Evolutionary conservation across 1,284 basidiomycete genomes (phyloP).

Genomic region (Sanguinoderma infundibulare): DNA sequence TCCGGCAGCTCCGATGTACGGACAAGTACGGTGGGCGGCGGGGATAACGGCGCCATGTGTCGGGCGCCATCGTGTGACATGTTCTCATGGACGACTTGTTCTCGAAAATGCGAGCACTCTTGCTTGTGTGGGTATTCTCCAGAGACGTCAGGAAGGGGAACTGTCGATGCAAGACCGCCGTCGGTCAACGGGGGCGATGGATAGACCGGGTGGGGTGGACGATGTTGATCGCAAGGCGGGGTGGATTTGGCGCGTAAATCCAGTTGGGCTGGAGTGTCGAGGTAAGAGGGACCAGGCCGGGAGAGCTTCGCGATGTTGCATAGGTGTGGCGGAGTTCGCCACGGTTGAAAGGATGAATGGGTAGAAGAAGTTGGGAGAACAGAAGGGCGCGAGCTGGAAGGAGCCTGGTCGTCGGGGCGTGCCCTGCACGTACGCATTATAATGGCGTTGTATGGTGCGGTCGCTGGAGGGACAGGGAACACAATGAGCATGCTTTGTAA

Average conservation of each 20-base stretch:
- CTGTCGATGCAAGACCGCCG: constrained; percentile 27
- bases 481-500: constrained; percentile 22
- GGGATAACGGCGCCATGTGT: constrained; percentile 27
- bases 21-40: constrained; percentile 27
- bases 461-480: constrained; percentile 14
- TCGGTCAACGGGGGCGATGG: constrained; percentile 32
- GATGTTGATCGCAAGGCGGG: constrained; percentile 21
- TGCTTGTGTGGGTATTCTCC: constrained; percentile 9
- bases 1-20: constrained; percentile 24
- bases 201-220: constrained; percentile 18
- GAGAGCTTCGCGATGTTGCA: constrained; percentile 13
- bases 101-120: constrained; percentile 7
- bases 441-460: constrained; percentile 27
- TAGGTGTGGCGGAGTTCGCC: constrained; percentile 20
- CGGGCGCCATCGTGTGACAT: constrained; percentile 28
- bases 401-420: constrained; percentile 21
- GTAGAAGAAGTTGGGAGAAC: constrained; percentile 9
- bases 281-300: not conserved
- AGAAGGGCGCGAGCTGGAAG: constrained; percentile 15
- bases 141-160: constrained; percentile 26
- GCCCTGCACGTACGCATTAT: constrained; percentile 32
- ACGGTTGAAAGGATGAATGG: constrained; percentile 11
- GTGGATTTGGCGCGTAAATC: constrained; percentile 19
- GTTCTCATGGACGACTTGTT: constrained; percentile 12
- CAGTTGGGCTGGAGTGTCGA: constrained; percentile 1